Evolutionary conservation across 306 rosid species (phyloP).

Genomic region (Cucurbita moschata): DNA sequence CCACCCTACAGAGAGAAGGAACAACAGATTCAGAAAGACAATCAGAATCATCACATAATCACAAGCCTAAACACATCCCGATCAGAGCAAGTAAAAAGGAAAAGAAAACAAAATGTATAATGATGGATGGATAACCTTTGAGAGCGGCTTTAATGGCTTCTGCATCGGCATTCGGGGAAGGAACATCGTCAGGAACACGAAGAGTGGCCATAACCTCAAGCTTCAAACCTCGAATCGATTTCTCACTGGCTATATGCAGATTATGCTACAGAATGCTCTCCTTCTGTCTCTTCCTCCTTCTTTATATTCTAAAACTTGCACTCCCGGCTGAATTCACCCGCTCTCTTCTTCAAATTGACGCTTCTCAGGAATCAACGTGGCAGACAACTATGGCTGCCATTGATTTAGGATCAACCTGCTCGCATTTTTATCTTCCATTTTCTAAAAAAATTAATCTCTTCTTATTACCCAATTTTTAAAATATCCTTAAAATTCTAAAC

Average conservation of each 20-base stretch:
- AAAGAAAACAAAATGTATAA: not conserved
- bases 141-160: slow-evolving; percentile 40
- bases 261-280: not conserved
- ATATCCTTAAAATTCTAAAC: no score
- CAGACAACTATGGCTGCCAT: not conserved
- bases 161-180: slow-evolving; percentile 46
- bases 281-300: not conserved
- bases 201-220: slow-evolving; percentile 38
- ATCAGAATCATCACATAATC: not conserved
- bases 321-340: not conserved
- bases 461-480: no score
- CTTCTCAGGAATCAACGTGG: not conserved
- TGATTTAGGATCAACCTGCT: not conserved
- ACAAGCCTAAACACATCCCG: not conserved
- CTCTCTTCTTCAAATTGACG: not conserved
- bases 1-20: slow-evolving; percentile 37
- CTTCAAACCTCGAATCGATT: not conserved
- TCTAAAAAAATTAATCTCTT: no score
- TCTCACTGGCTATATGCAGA: not conserved
- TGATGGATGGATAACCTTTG: slow-evolving; percentile 17
- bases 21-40: not conserved
- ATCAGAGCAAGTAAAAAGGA: not conserved
- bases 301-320: not conserved
- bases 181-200: slow-evolving; percentile 16
- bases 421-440: not conserved